These are phyloP conservation scores for Candida glaebosa DNA, from an alignment of 805 yeast genomes.

Conservation along the genomic window DNA sequence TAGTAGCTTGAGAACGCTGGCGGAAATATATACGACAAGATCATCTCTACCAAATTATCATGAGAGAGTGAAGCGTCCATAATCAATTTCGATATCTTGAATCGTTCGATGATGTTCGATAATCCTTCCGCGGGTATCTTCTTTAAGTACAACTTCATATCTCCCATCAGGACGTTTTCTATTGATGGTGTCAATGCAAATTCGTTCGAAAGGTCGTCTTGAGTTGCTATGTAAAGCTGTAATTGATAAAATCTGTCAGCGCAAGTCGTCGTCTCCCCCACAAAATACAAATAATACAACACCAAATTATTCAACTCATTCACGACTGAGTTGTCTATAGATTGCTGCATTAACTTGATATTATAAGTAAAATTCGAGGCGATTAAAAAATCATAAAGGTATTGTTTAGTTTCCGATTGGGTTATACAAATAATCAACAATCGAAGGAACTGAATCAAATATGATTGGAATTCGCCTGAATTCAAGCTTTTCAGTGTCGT, in stretches of 20 bases:
- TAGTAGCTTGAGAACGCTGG: neutral
- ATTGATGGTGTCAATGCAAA: constrained; percentile 10
- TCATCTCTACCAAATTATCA: neutral
- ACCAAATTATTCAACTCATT: neutral
- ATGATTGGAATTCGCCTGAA: neutral
- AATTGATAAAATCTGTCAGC: constrained; percentile 2
- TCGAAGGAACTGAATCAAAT: constrained; percentile 1
- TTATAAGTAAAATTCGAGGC: neutral
- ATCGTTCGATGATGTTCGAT: neutral
- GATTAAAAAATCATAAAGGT: too few species aligned
- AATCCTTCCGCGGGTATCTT: constrained; percentile 1
- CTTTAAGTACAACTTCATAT: constrained; percentile 5
- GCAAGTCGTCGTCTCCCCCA: neutral
- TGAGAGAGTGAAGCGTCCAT: neutral
- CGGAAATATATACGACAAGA: neutral
- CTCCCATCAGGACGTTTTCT: constrained; percentile 4
- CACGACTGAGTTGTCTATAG: neutral
- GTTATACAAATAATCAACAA: neutral
- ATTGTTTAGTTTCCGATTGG: neutral
- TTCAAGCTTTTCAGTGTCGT: neutral
- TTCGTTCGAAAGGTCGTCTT: constrained; percentile 5
- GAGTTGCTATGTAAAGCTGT: constrained; percentile 5
- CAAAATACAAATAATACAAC: constrained; percentile 6
- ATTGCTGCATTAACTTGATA: neutral
- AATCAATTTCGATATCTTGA: neutral